Evolutionary conservation across 2,329 filamentous ascomycete species (phyloP).

Genomic region (Cercospora beticola): DNA sequence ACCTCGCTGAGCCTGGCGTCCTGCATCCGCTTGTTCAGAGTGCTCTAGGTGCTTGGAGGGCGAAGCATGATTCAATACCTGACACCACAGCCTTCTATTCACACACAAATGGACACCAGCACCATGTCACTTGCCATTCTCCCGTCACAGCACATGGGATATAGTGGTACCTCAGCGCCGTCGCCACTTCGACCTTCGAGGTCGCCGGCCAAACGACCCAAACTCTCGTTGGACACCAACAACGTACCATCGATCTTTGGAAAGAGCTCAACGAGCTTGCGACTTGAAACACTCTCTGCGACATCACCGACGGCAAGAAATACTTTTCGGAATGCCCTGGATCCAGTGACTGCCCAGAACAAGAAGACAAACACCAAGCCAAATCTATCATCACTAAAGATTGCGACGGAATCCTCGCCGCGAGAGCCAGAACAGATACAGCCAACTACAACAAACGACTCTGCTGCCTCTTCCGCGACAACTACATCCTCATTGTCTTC

Average conservation of each 20-base stretch:
- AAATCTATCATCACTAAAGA: neutral
- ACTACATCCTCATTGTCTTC: slow-evolving; percentile 35
- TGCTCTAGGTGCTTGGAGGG: neutral
- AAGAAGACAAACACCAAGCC: neutral
- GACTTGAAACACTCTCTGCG: slow-evolving; percentile 55
- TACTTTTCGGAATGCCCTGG: slow-evolving; percentile 62
- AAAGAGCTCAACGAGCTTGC: slow-evolving; percentile 55
- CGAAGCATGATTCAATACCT: slow-evolving; percentile 38
- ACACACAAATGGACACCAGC: slow-evolving; percentile 34
- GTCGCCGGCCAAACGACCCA: slow-evolving; percentile 50
- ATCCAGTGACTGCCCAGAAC: slow-evolving; percentile 34
- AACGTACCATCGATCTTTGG: slow-evolving; percentile 51
- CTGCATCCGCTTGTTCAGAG: neutral
- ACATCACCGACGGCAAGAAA: slow-evolving; percentile 61
- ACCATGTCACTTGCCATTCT: slow-evolving; percentile 48
- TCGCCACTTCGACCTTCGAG: slow-evolving; percentile 24
- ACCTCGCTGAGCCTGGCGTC: neutral
- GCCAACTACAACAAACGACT: slow-evolving; percentile 16
- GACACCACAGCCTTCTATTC: slow-evolving; percentile 33
- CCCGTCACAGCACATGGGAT: slow-evolving; percentile 35
- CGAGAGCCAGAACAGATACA: neutral
- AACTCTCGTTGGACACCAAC: slow-evolving; percentile 60
- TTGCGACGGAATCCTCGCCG: neutral
- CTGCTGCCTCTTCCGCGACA: slow-evolving; percentile 42
- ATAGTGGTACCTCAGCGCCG: slow-evolving; percentile 26